Evolutionary conservation across 2,329 filamentous ascomycete genomes (phyloP).

Genomic region (Aspergillus novofumigatus): DNA sequence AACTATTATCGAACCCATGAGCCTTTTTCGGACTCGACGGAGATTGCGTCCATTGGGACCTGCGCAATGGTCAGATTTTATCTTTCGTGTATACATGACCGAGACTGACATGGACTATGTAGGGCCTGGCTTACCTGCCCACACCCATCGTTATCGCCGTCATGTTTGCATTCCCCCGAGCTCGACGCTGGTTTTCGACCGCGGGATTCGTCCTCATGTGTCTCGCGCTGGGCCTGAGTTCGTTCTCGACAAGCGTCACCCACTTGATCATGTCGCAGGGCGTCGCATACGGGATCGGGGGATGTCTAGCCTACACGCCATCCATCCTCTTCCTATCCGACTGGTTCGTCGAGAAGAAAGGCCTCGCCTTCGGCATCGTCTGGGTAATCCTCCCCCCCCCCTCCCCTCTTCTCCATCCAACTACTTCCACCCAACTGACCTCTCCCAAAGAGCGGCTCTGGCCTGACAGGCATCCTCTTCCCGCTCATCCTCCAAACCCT

Average conservation of each 20-base stretch:
- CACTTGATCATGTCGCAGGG: conserved; percentile 26
- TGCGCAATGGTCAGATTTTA: conserved; percentile 23
- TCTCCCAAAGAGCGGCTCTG: conserved; percentile 34
- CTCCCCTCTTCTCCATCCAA: neutral
- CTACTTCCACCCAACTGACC: neutral
- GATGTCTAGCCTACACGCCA: conserved; percentile 46
- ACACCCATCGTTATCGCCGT: conserved; percentile 17
- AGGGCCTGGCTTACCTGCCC: conserved; percentile 25
- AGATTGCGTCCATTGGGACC: conserved; percentile 31
- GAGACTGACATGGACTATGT: neutral
- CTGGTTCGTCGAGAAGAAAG: conserved; percentile 48
- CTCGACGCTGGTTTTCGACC: conserved; percentile 19
- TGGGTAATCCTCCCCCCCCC: too few relatives aligned
- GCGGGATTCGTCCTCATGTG: conserved; percentile 20
- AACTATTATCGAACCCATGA: conserved; percentile 28
- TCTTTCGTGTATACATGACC: neutral
- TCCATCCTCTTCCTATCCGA: conserved; percentile 47
- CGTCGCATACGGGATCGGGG: conserved; percentile 41
- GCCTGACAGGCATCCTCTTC: conserved; percentile 41
- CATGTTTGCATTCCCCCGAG: conserved; percentile 18
- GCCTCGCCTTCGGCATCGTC: conserved; percentile 43
- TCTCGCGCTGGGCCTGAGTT: conserved; percentile 21
- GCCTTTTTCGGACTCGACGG: conserved; percentile 19
- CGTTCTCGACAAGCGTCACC: conserved; percentile 20
- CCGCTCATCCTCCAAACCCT: conserved; percentile 44